These are phyloP conservation scores for Boehmeria nivea DNA, from an alignment of 306 rosid genomes.

Conservation along the genomic window DNA sequence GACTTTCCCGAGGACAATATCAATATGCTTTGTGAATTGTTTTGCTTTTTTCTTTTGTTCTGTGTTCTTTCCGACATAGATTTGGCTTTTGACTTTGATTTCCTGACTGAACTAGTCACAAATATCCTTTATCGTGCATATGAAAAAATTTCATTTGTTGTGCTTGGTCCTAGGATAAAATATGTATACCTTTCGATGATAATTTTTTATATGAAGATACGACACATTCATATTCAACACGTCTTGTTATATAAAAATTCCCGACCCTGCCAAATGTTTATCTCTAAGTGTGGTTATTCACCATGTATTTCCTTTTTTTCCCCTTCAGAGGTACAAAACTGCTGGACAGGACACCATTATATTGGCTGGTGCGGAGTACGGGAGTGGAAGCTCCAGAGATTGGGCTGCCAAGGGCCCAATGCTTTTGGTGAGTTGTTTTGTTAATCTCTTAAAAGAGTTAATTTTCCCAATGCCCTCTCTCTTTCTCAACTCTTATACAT, in stretches of 20 bases:
- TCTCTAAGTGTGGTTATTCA: too few species aligned
- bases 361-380: conserved; percentile 90
- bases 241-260: too few species aligned
- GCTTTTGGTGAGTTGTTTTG: conserved; percentile 61
- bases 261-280: too few species aligned
- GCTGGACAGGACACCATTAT: conserved; percentile 75
- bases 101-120: too few species aligned
- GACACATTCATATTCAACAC: neutral
- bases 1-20: neutral
- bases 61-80: neutral
- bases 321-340: conserved; percentile 60
- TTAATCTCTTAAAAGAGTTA: too few species aligned
- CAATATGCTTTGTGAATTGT: neutral
- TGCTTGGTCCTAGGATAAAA: too few species aligned
- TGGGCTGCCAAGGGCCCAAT: conserved; percentile 99
- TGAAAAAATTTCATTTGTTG: too few species aligned
- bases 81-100: too few species aligned
- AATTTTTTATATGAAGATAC: neutral
- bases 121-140: too few species aligned
- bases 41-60: neutral
- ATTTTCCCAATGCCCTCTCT: too few species aligned
- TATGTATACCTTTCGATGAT: too few species aligned
- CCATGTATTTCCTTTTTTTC: neutral
- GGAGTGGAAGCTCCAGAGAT: conserved; percentile 90
- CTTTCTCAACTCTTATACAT: conserved; percentile 8